Base-by-base conservation (phyloP, 129 eudicot genomes). In the Flaveria linearis region DNA sequence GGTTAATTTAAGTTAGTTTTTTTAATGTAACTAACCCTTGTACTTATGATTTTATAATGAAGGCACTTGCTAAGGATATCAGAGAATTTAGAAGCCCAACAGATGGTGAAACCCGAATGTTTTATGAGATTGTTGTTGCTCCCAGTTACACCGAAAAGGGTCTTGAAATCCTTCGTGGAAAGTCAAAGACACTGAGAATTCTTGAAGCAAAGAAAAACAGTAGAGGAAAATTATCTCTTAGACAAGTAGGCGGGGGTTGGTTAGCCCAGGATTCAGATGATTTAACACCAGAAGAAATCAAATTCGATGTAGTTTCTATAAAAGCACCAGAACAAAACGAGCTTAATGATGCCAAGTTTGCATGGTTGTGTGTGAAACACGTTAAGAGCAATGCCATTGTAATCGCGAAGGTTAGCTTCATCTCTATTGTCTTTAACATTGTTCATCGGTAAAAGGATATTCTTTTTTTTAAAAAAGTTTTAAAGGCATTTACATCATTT, bases 241-340 rank as follows among this genome's bases (percentile, higher is more conserved):
- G 99, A 81, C 99, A 95, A 89, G 97, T 91, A 49, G 97, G 98
- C 64, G 99, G 99, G 10, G 99, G 99, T 58, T 94, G 97, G 99
- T 75, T 95, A 75, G 97, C 94, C 67, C 99, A 95, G 51, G 96
- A 87, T 46, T 83, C 99, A 58, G 99, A 95, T 79, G 99, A 95
- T 86, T 69, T 87, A 66, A 86, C 90, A 16, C 99, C 99, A 1
- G 89, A 91, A 87, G 92, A 91, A 71, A 91, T 95, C 45, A 72
- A 80, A 52, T 95, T 87, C 63, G 85, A 89, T 68, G 78, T 82
- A 51, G 91, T 89, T 56, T 91, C 97, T 15, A 77, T 80, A 25
- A 95, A 82, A 79, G 73, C 65, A 41, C 99, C 99, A 7, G 82
- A 82, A 62, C 85, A 83, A 50, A 78, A 60, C 17, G 95, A 95